phyloP scores from a whole-genome alignment of 441 rosid species.

The Sinapis alba region DNA sequence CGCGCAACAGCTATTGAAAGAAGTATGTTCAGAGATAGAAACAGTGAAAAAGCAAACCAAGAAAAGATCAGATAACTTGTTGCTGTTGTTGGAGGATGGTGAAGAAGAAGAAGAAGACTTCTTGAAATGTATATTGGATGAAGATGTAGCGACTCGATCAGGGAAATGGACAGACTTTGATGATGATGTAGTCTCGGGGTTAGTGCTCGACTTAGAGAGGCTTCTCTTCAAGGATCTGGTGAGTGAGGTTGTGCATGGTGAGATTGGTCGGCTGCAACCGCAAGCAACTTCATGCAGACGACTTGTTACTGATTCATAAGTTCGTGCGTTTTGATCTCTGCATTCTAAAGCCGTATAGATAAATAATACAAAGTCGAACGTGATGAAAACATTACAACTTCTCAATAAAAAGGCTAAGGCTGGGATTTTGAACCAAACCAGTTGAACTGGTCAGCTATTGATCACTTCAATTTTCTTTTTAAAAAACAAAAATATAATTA shows the following conservation, averaged over 20 bases:
- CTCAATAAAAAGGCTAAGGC: constrained; percentile 10
- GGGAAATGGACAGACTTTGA: constrained; percentile 67
- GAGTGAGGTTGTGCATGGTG: constrained; percentile 66
- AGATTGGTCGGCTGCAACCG: constrained; percentile 41
- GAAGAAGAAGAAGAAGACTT: constrained; percentile 62
- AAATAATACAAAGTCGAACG: constrained; percentile 16
- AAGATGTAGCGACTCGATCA: constrained; percentile 57
- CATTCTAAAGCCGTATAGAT: constrained; percentile 7
- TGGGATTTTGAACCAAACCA: too few species aligned
- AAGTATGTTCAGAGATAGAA: constrained; percentile 73
- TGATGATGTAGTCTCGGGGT: constrained; percentile 40
- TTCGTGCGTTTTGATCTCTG: neutral
- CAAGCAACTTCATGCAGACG: constrained; percentile 45
- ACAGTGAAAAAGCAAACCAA: constrained; percentile 45
- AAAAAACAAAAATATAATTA: too few species aligned
- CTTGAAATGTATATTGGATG: constrained; percentile 55
- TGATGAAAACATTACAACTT: constrained; percentile 2
- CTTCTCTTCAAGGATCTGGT: constrained; percentile 82
- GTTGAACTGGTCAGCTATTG: too few species aligned
- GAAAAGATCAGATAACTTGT: constrained; percentile 44
- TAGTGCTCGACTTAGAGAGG: constrained; percentile 75
- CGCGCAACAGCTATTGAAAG: constrained; percentile 84
- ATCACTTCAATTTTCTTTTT: too few species aligned
- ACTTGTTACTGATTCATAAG: constrained; percentile 20
- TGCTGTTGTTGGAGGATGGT: constrained; percentile 37